Evolutionary conservation across 768 basidiomycete genomes (phyloP), one percentile per base, ranked within the genome.

Genomic region (Russula sp.): DNA sequence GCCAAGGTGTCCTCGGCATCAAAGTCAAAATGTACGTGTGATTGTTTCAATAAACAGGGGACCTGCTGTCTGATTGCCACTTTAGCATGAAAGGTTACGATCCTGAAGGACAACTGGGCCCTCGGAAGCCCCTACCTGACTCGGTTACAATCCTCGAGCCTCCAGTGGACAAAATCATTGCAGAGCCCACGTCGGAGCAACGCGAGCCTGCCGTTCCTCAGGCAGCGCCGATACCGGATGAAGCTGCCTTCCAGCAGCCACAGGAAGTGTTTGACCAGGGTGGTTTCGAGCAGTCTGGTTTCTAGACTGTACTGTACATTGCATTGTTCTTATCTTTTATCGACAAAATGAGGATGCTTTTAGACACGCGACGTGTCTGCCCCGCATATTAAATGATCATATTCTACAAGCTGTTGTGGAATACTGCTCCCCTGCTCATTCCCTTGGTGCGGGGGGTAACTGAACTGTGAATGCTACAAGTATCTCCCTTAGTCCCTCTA

Each of bases 1-100:
- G 91, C 70, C 97, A 99, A 75, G 97, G 97, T 85, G 97, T 99
- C 54, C 84, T 99, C 65, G 97, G 97, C 72, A 98, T 99, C 84
- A 99, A 99, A 77, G 97, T 99, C 72, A 99, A 98, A 80, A 99
- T 98, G 94, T 95, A 72, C 65, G 85, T 73, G 43, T 13, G 16
- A 32, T 29, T 8, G 25, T 36, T 42, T 25, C 52, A 42, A 34
- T 39, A 9, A 10, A 35, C 60, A 39, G 29, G 22, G 32, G 49
- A 55, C 13, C 34, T 4, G 49, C 34, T 4, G 49, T 34, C 63
- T 74, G 48, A 70, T 25, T 13, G 60, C 54, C 36, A 45, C 29
- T 65, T 49, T 69, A 96, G 94, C 77, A 99, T 99, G 97, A 95
- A 96, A 78, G 91, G 88, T 55, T 88, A 80, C 74, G 97, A 99